Base-by-base conservation (phyloP, 768 basidiomycete genomes). In the Leccinum sublutescens region DNA sequence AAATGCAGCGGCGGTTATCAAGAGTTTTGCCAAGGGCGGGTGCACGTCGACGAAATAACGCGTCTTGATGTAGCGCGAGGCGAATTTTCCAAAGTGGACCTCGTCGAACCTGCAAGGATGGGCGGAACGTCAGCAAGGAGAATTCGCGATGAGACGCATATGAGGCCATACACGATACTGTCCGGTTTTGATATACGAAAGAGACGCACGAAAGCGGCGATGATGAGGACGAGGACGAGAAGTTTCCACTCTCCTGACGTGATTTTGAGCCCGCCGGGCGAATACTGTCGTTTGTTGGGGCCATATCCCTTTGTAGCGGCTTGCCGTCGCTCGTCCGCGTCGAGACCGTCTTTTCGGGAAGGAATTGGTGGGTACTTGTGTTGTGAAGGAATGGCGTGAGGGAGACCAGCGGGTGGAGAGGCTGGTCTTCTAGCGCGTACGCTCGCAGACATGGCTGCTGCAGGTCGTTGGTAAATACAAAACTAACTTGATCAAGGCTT, bases 41-140 rank as follows among this genome's bases (percentile, higher is more conserved):
- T 99, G 97, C 2, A 99, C 96, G 72, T 99, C 97, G 68, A 91
- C 88, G 68, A 90, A 94, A 74, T 93, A 95, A 63, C 87, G 83
- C 40, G 89, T 88, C 79, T 92, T 92, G 80, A 98, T 91, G 71
- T 98, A 98, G 70, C 91, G 91, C 50, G 85, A 81, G 6, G 96
- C 94, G 70, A 98, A 98, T 74, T 97, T 97, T 60, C 96, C 96
- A 73, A 98, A 98, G 72, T 98, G 96, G 0, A 98, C 96, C 74
- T 98, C 96, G 71, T 98, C 96, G 73, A 98, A 98, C 47, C 95
- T 97, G 66, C 23, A 61, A 3, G 49, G 4, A 50, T 38, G 34
- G 33, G 54, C 15, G 14, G 33, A 29, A 34, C 4, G 27, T 58
- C n/a, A 68, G 58, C 40, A 23, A 31, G 7, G 8, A 40, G 33